Conservation (phyloP, 305 asterid genomes). For the Fraxinus ornus region DNA sequence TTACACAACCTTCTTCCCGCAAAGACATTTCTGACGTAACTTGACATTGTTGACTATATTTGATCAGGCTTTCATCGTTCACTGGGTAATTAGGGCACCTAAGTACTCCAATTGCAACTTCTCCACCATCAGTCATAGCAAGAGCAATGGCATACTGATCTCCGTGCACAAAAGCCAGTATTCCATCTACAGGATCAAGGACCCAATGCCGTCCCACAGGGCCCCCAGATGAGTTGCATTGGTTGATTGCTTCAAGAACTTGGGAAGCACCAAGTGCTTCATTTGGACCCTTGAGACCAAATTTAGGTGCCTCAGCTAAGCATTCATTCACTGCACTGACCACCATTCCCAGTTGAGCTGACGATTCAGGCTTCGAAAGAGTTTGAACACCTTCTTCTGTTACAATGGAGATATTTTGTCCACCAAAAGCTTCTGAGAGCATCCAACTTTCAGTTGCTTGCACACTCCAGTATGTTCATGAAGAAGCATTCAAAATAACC, state of each 20-base stretch:
- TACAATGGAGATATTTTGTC: conserved; percentile 53
- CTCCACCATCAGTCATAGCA: conserved; percentile 57
- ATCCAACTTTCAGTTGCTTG: conserved; percentile 81
- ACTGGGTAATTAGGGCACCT: conserved; percentile 59
- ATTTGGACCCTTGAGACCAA: conserved; percentile 60
- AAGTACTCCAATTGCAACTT: conserved; percentile 63
- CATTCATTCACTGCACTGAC: conserved; percentile 58
- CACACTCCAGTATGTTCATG: conserved; percentile 69
- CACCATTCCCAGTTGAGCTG: conserved; percentile 49
- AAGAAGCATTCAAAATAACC: not conserved
- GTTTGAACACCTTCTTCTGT: conserved; percentile 81
- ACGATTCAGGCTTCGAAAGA: conserved; percentile 60
- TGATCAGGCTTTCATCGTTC: conserved; percentile 45
- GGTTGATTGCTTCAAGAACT: conserved; percentile 63
- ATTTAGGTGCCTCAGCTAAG: conserved; percentile 59
- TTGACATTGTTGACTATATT: conserved; percentile 28
- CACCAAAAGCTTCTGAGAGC: conserved; percentile 50
- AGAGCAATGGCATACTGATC: conserved; percentile 82
- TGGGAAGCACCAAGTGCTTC: conserved; percentile 45
- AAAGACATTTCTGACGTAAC: conserved; percentile 31
- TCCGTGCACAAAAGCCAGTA: conserved; percentile 74
- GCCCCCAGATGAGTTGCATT: conserved; percentile 71
- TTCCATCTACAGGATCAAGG: conserved; percentile 88
- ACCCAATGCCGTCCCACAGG: conserved; percentile 73
- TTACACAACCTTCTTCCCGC: conserved; percentile 59